Conservation (phyloP, 257 asterid genomes). For the Solanum rostratum region DNA sequence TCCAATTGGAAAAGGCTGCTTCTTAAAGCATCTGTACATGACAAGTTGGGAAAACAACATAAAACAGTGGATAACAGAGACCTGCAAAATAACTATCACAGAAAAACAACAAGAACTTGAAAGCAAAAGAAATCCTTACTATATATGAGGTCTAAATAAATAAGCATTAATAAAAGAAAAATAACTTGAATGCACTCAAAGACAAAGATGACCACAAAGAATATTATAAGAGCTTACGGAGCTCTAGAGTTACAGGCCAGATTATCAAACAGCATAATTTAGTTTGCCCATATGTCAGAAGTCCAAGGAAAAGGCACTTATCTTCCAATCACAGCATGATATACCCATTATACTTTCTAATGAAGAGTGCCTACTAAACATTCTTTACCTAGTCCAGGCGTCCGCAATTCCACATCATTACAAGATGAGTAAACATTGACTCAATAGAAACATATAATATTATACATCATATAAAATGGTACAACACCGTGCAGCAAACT, state of each 20-base stretch:
- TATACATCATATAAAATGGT: neutral
- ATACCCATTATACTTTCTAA: neutral
- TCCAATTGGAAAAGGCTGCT: slow-evolving; percentile 53
- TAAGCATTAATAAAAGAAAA: neutral
- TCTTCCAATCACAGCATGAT: neutral
- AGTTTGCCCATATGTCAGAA: neutral
- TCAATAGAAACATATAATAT: neutral
- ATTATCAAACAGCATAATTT: neutral
- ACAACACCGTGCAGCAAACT: neutral
- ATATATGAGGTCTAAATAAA: neutral
- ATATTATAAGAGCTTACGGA: neutral
- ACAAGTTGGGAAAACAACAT: neutral
- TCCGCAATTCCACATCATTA: neutral
- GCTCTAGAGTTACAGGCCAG: neutral
- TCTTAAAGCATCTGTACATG: slow-evolving; percentile 44
- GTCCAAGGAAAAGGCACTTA: neutral
- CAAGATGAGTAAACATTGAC: neutral
- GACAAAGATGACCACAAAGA: neutral
- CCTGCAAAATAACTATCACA: neutral
- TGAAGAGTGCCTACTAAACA: neutral
- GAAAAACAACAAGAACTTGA: neutral
- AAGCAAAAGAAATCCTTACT: neutral
- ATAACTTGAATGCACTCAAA: neutral
- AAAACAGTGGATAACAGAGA: neutral
- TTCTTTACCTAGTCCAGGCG: neutral